Base-by-base conservation (phyloP, 1,139 yeast genomes). In the Kluyveromyces sp. region DNA sequence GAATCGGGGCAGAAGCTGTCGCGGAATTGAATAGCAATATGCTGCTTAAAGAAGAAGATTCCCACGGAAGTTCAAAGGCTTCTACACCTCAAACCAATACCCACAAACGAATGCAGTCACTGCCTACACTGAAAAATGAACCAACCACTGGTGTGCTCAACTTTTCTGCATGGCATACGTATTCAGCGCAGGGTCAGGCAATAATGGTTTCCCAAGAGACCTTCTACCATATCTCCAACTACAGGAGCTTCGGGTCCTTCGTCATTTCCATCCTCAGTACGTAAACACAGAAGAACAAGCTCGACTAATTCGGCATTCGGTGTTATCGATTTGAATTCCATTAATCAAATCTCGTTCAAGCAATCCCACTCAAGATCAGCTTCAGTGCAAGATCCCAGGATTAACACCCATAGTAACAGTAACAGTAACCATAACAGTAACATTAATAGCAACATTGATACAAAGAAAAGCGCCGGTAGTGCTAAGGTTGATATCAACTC, bases 1-100 rank as follows among this genome's bases (percentile, higher is more conserved):
- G 80, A 56, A 71, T 81, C 7, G 89, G 89, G 1, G 88, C 88
- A 1, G 78, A 75, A 27, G 87, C 88, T 0, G 85, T 82, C 1
- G 83, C 87, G 2, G 74, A 74, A 41, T 63, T 79, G 40, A 63
- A 61, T 44, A 59, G 57, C 27, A 62, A 63, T 34, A 54, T 63
- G 29, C 50, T 28, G 38, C 57, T 47, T 50, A 67, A 48, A 53
- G 67, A 58, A 50, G 71, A 61, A 44, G 57, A 51, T 10, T 37
- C 27, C 28, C 42, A 39, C 28, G 28, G 25, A 8, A 25, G 34
- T 35, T 10, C 34, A 25, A n/a, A 21, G 28, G 34, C 34, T 7
- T 15, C 28, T 25, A 10, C 27, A 8, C 15, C 30, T 7, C 15
- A 33, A 33, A 33, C 15, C 4, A 4, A 6, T 35, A 34, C 45